These are phyloP conservation scores for Blumeriella jaapii DNA, from an alignment of 2,329 filamentous ascomycete species.

Conservation along the genomic window DNA sequence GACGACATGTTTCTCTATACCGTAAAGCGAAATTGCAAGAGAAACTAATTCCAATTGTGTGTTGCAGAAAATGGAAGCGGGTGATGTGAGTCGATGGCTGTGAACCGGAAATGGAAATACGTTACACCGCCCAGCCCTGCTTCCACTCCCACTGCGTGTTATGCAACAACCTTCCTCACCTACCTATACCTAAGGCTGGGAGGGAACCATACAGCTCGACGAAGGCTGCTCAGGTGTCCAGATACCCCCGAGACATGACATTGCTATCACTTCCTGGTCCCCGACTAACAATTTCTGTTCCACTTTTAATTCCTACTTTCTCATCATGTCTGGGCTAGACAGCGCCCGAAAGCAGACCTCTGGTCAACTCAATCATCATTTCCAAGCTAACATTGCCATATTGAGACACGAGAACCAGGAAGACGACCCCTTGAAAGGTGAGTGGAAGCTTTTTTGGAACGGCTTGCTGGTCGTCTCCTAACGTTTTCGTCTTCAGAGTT, in stretches of 20 bases:
- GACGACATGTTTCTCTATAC: too few relatives aligned
- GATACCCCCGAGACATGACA: conserved; percentile 5
- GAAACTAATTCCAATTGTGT: too few relatives aligned
- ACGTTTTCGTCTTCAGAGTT: background rate
- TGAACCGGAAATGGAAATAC: too few relatives aligned
- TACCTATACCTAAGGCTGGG: background rate
- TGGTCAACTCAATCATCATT: background rate
- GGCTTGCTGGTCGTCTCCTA: too few relatives aligned
- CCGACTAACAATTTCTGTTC: conserved; percentile 4
- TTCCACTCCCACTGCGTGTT: too few relatives aligned
- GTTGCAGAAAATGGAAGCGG: too few relatives aligned
- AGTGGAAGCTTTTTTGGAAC: too few relatives aligned
- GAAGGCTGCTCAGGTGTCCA: conserved; percentile 6
- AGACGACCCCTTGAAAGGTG: conserved; percentile 2
- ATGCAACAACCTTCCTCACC: background rate
- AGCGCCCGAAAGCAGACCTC: too few relatives aligned
- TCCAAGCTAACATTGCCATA: conserved; percentile 5
- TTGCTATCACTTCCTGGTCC: conserved; percentile 7
- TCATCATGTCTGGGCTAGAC: conserved; percentile 1
- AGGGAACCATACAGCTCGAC: conserved; percentile 1
- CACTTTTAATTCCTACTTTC: background rate
- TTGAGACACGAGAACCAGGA: conserved; percentile 3
- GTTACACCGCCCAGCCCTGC: too few relatives aligned
- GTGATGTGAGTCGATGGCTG: too few relatives aligned
- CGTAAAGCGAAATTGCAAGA: too few relatives aligned